Base-by-base conservation (phyloP, 805 yeast genomes). In the Lipomyces japonicus region DNA sequence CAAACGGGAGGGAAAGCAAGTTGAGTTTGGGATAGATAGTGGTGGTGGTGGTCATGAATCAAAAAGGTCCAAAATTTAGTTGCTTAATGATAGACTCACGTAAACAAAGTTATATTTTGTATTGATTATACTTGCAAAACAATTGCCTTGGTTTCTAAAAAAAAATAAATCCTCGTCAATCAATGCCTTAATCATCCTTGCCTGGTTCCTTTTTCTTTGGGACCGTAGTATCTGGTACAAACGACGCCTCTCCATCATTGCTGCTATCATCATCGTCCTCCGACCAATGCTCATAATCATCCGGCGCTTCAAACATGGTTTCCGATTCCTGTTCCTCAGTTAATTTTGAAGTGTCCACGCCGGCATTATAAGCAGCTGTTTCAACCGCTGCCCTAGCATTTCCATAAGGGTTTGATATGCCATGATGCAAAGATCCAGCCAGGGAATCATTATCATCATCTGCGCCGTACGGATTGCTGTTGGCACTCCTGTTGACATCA, bases 231-330 rank as follows among this genome's bases (percentile, higher is more conserved):
- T n/a, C n/a, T 22, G 37, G 22, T 9, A 32, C 31, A 16, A 30
- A 5, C 22, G 36, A 48, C 3, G n/a, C 49, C 2, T 24, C 6
- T 7, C 9, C 43, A 39, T 12, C 12, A 19, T 12, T 12, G 32
- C 3, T 35, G 19, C 5, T 12, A 36, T 22, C 12, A 34, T 54
- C 58, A 38, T 54, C 58, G 21, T 53, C 57, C 43, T 54, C 58
- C 2, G 58, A 54, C 58, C 58, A 54, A 19, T 57, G 55, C 46
- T 54, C 58, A 30, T 54, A 54, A 9, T 47, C 45, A 19, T 51
- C 56, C n/a, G 58, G 55, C 24, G 57, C 57, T 35, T 46, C 56
- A 31, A 51, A 54, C 52, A 54, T 47, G 4, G 58, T 54, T 28
- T 54, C 58, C 3, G 50, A 21, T 26, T 18, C 30, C 12, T 7